Conservation (phyloP, 495 filamentous ascomycete species). For the Aspergillus heteromorphus region DNA sequence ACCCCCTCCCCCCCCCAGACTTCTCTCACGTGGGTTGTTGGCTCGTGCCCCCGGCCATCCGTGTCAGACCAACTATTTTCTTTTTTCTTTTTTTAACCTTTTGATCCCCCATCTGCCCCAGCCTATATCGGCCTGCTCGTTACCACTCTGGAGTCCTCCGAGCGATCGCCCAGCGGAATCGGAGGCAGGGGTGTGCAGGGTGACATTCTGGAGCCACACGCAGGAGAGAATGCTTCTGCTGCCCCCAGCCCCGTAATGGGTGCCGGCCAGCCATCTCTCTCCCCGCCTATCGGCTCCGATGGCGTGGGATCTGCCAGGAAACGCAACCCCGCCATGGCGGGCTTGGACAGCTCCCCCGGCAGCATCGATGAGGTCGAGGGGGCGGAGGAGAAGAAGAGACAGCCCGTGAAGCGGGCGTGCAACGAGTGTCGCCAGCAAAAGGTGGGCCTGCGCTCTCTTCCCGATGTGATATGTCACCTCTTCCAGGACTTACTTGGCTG, state of each 20-base stretch:
- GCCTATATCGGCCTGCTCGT: slow-evolving; percentile 4
- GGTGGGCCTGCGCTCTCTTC: slow-evolving; percentile 41
- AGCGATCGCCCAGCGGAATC: slow-evolving; percentile 31
- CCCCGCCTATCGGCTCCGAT: slow-evolving; percentile 29
- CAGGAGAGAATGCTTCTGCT: slow-evolving; percentile 34
- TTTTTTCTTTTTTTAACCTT: too few relatives aligned
- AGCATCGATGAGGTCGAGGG: slow-evolving; percentile 65
- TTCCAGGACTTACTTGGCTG: slow-evolving; percentile 8
- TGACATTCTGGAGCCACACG: slow-evolving; percentile 22
- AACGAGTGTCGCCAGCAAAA: slow-evolving; percentile 97
- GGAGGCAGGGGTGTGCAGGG: slow-evolving; percentile 31
- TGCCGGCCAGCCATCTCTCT: slow-evolving; percentile 31
- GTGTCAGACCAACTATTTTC: background rate
- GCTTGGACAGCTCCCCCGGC: slow-evolving; percentile 63
- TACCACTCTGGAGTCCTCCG: slow-evolving; percentile 41
- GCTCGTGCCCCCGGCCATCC: background rate
- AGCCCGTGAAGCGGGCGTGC: slow-evolving; percentile 81
- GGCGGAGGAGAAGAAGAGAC: slow-evolving; percentile 56
- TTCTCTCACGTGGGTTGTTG: background rate
- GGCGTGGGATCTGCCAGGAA: slow-evolving; percentile 35
- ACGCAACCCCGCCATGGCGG: slow-evolving; percentile 41
- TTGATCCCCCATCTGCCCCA: background rate
- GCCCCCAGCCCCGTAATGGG: slow-evolving; percentile 42
- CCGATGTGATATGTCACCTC: background rate
- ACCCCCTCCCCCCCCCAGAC: background rate